Evolutionary conservation across 371 early-diverging fungal species (phyloP).

Genomic region (Batkoa obscura): DNA sequence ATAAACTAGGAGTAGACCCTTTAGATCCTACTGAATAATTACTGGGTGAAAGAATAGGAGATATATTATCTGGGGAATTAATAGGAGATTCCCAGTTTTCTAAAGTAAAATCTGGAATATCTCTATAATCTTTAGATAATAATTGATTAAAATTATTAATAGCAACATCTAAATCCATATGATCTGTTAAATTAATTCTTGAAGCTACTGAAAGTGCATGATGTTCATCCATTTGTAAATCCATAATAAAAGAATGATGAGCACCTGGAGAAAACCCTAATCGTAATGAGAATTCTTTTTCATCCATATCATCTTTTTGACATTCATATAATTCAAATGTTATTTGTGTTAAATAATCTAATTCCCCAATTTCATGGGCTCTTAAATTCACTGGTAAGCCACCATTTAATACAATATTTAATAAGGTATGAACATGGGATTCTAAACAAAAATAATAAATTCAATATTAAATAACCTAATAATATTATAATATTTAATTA

Average conservation of each 20-base stretch:
- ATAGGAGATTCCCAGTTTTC: too few relatives aligned
- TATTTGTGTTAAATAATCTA: constrained; percentile 90
- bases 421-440: constrained; percentile 71
- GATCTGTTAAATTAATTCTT: constrained; percentile 15
- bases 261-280: constrained; percentile 86
- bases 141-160: background rate
- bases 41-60: too few relatives aligned
- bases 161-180: background rate
- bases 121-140: background rate
- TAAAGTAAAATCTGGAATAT: too few relatives aligned
- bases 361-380: constrained; percentile 51
- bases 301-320: constrained; percentile 20
- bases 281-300: constrained; percentile 69
- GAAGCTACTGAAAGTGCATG: constrained; percentile 77
- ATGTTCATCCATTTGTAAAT: constrained; percentile 64
- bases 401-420: constrained; percentile 74
- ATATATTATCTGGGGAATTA: too few relatives aligned
- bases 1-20: too few relatives aligned
- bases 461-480: background rate
- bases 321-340: constrained; percentile 93
- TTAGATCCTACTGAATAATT: too few relatives aligned
- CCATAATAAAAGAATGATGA: constrained; percentile 72
- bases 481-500: too few relatives aligned
- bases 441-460: constrained; percentile 22
- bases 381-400: constrained; percentile 59